A percentile compares a stretch with the other conserved stretches of the same genome.
These are phyloP conservation scores for Esteya vermicola DNA, from an alignment of 2,329 filamentous ascomycete species.

Conservation along the genomic window DNA sequence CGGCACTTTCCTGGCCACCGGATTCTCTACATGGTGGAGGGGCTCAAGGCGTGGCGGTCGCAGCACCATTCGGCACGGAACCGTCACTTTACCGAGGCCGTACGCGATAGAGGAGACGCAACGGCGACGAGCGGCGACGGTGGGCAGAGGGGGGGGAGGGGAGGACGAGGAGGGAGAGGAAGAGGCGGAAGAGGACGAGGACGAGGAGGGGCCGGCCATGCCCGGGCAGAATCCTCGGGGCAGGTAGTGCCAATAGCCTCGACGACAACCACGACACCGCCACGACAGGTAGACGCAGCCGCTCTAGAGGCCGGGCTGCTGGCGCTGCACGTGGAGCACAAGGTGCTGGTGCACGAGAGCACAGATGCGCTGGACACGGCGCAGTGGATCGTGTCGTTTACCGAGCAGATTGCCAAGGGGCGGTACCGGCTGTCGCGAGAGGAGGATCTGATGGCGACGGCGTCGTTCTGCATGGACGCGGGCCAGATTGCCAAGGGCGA, in stretches of 20 bases:
- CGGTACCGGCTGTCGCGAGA: constrained; percentile 51
- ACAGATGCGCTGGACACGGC: constrained; percentile 46
- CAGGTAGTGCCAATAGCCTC: too few species aligned
- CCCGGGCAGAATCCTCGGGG: too few species aligned
- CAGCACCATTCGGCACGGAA: constrained; percentile 57
- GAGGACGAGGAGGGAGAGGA: constrained; percentile 5
- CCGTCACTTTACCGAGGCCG: constrained; percentile 50
- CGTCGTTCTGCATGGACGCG: constrained; percentile 64
- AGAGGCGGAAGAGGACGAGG: not conserved
- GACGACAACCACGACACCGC: constrained; percentile 24
- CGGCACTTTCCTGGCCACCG: constrained; percentile 35
- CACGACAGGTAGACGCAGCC: constrained; percentile 48
- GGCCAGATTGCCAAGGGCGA: constrained; percentile 63
- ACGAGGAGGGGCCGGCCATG: too few species aligned
- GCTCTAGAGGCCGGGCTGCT: constrained; percentile 57
- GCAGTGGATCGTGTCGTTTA: constrained; percentile 59
- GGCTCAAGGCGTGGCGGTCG: constrained; percentile 48
- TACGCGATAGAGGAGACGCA: constrained; percentile 25
- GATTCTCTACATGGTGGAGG: constrained; percentile 60
- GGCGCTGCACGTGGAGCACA: constrained; percentile 52
- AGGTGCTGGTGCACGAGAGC: constrained; percentile 56
- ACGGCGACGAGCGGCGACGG: not conserved
- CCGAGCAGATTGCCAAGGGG: constrained; percentile 63
- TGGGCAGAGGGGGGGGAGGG: constrained; percentile 8
- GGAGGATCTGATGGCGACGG: constrained; percentile 31